A percentile compares a stretch with the other conserved stretches of the same genome.
Evolutionary conservation across 2,329 filamentous ascomycete genomes (phyloP).

Genomic region (Curvularia verruculosa): DNA sequence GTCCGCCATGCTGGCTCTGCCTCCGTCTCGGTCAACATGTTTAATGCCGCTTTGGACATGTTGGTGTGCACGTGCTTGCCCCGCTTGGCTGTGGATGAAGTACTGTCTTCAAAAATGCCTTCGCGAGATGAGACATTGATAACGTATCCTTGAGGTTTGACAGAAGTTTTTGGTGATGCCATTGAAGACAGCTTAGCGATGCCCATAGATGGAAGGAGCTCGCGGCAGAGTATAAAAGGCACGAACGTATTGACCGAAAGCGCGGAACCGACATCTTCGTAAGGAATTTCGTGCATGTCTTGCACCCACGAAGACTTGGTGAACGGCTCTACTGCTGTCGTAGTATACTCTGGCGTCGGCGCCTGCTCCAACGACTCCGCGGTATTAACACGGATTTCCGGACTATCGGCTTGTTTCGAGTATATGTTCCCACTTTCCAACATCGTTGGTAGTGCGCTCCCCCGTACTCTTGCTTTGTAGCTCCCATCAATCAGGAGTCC

Average conservation of each 20-base stretch:
- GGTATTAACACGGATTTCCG: neutral
- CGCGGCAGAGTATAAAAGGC: constrained; percentile 20
- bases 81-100: constrained; percentile 8
- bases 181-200: neutral
- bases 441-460: constrained; percentile 2
- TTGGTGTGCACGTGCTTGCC: constrained; percentile 24
- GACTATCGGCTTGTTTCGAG: neutral
- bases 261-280: constrained; percentile 23
- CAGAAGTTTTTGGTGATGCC: neutral
- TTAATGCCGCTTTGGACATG: constrained; percentile 24
- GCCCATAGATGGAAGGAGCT: constrained; percentile 20
- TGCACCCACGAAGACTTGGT: constrained; percentile 21
- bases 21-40: constrained; percentile 24
- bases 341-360: neutral
- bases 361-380: neutral
- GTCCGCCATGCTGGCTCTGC: constrained; percentile 13
- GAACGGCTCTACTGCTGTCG: constrained; percentile 7
- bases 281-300: constrained; percentile 19
- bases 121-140: constrained; percentile 26
- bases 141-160: constrained; percentile 17
- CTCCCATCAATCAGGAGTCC: constrained; percentile 7
- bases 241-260: constrained; percentile 24
- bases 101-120: constrained; percentile 21
- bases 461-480: constrained; percentile 16
- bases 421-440: neutral